A percentile compares a stretch with the other conserved stretches of the same genome.
Evolutionary conservation across 257 asterid species (phyloP).

Genomic region (Nicotiana tabacum): DNA sequence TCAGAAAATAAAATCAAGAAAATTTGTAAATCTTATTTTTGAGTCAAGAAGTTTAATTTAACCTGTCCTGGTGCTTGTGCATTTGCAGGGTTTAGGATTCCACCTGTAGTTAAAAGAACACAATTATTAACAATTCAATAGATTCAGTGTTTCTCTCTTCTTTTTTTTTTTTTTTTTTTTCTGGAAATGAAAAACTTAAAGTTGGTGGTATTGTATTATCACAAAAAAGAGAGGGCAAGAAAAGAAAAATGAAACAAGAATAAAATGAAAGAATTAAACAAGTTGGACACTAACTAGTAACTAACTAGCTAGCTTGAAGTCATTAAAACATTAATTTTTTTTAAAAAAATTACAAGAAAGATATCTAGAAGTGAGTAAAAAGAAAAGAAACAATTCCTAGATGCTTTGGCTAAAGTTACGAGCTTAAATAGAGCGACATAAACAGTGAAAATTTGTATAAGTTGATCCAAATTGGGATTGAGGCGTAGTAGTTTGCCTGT

Average conservation of each 20-base stretch:
- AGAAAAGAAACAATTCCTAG: no score
- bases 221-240: background rate
- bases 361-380: no score
- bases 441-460: background rate
- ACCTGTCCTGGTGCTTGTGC: conserved; percentile 28
- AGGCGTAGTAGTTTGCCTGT: background rate
- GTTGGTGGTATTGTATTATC: no score
- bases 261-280: background rate
- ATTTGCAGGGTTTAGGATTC: conserved; percentile 3
- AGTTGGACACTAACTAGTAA: background rate
- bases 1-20: no score
- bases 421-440: no score
- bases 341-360: no score
- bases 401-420: no score
- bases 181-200: no score
- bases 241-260: background rate
- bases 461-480: background rate
- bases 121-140: no score
- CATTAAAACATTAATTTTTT: background rate
- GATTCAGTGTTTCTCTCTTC: background rate
- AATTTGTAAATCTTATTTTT: background rate
- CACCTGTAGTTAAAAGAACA: conserved; percentile 7
- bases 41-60: background rate
- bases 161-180: no score
- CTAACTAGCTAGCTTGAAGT: background rate